These are phyloP conservation scores for Cladosporium cucumerinum DNA, from an alignment of 2,329 filamentous ascomycete species.

Conservation along the genomic window DNA sequence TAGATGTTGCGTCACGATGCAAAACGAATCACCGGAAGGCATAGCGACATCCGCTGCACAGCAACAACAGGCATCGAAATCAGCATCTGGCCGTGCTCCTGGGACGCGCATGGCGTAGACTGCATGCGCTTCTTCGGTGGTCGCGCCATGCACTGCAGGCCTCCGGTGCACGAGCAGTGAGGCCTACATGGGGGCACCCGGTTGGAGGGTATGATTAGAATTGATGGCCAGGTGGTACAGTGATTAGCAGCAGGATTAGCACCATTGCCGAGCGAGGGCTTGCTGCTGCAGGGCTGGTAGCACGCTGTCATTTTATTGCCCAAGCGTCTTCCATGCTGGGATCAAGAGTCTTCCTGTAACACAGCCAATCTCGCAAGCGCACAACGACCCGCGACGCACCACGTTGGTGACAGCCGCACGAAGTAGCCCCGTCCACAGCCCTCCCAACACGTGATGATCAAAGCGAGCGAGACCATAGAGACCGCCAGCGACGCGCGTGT, in stretches of 20 bases:
- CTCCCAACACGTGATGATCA: not conserved
- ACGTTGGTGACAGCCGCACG: not conserved
- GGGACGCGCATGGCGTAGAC: not conserved
- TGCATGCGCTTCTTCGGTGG: not conserved
- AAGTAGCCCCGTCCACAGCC: not conserved
- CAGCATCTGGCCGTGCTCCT: not conserved
- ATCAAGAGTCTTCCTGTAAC: slow-evolving; percentile 10
- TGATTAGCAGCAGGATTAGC: slow-evolving; percentile 2
- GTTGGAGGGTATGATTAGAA: slow-evolving; percentile 14
- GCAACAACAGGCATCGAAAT: not conserved
- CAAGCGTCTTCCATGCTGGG: slow-evolving; percentile 13
- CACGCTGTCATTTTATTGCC: not conserved
- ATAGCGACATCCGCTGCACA: slow-evolving; percentile 10
- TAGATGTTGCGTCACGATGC: slow-evolving; percentile 11
- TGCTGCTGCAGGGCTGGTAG: slow-evolving; percentile 5
- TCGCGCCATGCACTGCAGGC: slow-evolving; percentile 5
- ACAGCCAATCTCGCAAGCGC: slow-evolving; percentile 7
- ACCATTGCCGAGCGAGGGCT: slow-evolving; percentile 2
- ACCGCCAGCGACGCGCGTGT: not conserved
- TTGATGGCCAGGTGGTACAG: not conserved
- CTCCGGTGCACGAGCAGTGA: slow-evolving; percentile 5
- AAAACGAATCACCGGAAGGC: slow-evolving; percentile 9
- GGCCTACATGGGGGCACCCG: slow-evolving; percentile 11
- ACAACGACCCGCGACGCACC: not conserved
- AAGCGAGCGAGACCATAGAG: not conserved